Evolutionary conservation across 73 alveolate genomes (phyloP).

Genomic region (Paramecium octaurelia): DNA sequence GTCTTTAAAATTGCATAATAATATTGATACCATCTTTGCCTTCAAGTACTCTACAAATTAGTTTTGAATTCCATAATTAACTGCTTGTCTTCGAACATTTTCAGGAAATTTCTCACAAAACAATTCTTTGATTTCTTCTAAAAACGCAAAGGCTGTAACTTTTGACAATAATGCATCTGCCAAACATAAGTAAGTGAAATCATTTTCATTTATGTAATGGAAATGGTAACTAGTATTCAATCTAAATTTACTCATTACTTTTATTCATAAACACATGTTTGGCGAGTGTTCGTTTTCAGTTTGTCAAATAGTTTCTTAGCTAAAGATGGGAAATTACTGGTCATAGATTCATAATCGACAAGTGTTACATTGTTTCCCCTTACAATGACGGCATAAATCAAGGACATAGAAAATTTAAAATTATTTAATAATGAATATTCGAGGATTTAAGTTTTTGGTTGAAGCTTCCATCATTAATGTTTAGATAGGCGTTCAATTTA

Average conservation of each 20-base stretch:
- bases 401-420: constrained; percentile 19
- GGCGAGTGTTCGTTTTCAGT: not conserved
- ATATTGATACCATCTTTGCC: not conserved
- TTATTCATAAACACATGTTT: constrained; percentile 42
- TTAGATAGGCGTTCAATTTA: not conserved
- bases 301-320: constrained; percentile 55
- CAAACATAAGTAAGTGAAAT: constrained; percentile 64
- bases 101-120: not conserved
- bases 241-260: constrained; percentile 3
- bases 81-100: not conserved
- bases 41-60: constrained; percentile 26
- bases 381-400: constrained; percentile 48
- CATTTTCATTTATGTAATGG: constrained; percentile 65
- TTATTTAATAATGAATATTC: not conserved
- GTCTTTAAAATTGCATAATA: not conserved
- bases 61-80: constrained; percentile 9
- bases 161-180: constrained; percentile 65
- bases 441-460: not conserved
- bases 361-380: constrained; percentile 39
- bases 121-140: constrained; percentile 52
- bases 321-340: constrained; percentile 53
- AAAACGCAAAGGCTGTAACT: constrained; percentile 60
- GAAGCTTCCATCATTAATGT: not conserved
- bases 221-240: constrained; percentile 37
- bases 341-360: constrained; percentile 42